Conservation (phyloP, 2,329 filamentous ascomycete species). For the Epichloe brachyelytri region DNA sequence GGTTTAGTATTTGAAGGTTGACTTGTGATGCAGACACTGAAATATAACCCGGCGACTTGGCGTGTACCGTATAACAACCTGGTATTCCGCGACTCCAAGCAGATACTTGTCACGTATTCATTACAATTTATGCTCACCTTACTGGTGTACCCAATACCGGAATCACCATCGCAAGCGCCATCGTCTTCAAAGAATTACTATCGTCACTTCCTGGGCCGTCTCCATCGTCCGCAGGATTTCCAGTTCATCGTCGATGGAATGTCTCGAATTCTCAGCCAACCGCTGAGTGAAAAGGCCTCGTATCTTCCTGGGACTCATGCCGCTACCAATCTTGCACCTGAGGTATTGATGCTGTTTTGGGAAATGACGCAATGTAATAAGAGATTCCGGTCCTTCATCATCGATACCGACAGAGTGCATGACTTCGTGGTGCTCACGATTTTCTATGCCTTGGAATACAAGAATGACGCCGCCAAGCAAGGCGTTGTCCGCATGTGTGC, state of each 20-base stretch:
- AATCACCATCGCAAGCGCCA: conserved; percentile 47
- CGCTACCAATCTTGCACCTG: conserved; percentile 74
- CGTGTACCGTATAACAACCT: conserved; percentile 87
- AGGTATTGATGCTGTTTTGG: conserved; percentile 97
- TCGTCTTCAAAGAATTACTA: conserved; percentile 74
- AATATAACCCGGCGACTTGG: conserved; percentile 93
- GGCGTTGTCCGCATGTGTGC: conserved; percentile 93
- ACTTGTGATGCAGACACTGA: conserved; percentile 53
- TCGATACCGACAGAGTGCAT: conserved; percentile 85
- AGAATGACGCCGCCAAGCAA: conserved; percentile 74
- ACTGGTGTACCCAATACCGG: conserved; percentile 77
- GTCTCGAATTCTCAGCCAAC: conserved; percentile 83
- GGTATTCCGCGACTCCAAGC: conserved; percentile 81
- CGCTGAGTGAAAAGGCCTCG: conserved; percentile 74
- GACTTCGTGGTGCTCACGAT: conserved; percentile 85
- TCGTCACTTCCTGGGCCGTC: conserved; percentile 76
- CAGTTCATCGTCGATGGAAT: conserved; percentile 95
- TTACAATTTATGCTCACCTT: conserved; percentile 80
- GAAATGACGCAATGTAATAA: conserved; percentile 96
- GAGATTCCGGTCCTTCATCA: conserved; percentile 88
- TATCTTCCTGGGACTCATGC: conserved; percentile 79
- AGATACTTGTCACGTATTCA: conserved; percentile 82
- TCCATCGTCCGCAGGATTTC: conserved; percentile 92
- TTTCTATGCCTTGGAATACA: conserved; percentile 87
- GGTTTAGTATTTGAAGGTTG: background rate